Evolutionary conservation across 179 eudicot genomes (phyloP), one percentile per base, ranked within the genome.

Genomic region (Patellifolia procumbens): DNA sequence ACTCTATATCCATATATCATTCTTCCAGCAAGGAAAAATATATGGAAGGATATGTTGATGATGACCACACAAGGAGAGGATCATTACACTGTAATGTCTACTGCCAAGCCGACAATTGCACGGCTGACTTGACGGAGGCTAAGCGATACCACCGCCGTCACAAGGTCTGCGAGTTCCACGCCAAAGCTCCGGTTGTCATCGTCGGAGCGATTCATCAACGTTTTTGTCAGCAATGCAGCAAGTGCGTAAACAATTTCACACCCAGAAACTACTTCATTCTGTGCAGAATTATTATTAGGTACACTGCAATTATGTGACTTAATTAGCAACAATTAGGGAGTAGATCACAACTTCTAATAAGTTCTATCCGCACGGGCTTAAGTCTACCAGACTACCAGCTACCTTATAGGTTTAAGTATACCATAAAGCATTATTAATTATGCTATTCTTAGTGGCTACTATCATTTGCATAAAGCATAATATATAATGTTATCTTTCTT

Each of bases 191-290:
- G 16, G 71, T 83, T 20, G 88, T 86, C 37, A 74, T 83, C 29
- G 85, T 86, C 5, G 60, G 78, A 49, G 48, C 79, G 4, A 78
- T 67, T 37, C 85, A 79, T 16, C 88, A 83, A 43, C 79, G 88
- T 1, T 86, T 86, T 74, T 86, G 88, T 65, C 88, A 86, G 43
- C 88, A 86, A 83, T 86, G 88, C 60, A 86, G 88, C 85, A 86
- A 82, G 88, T 86, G 75, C 43, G 73, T 29, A 68, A 51, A 29
- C 73, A 51, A 48, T 16, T 68, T 68, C 22, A 29, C 73, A 69
- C 37, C 72, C 35, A 22, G 26, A 19, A n/a, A 37, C 8, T 19
- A 37, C 69, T 65, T 39, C 69, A 19, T 24, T 37, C 28, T 17
- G 48, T 17, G 13, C 34, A 42, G 34, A n/a, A 12, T 35, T 20